A percentile compares a stretch with the other conserved stretches of the same genome.
Conservation (phyloP, 108 stramenopile species). For the Pseudonitzschia multiseries region DNA sequence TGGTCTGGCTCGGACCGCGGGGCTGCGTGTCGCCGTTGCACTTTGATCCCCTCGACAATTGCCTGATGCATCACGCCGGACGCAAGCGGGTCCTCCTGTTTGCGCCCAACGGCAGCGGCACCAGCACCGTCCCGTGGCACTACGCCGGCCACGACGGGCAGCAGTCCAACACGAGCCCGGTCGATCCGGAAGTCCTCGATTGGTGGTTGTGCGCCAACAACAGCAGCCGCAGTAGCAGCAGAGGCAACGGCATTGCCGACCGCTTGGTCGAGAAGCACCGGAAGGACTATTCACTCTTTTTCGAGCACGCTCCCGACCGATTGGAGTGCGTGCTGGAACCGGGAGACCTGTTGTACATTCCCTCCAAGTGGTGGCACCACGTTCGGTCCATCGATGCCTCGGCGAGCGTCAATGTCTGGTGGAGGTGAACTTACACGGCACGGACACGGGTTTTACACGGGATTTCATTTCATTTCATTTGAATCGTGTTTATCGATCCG, state of each 20-base stretch:
- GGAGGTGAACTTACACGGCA: too few species aligned
- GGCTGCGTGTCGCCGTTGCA: constrained; percentile 72
- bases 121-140: constrained; percentile 15
- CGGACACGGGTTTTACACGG: too few species aligned
- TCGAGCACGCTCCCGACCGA: constrained; percentile 33
- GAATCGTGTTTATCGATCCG: too few species aligned
- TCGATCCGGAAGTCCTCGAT: constrained; percentile 44
- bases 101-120: constrained; percentile 17
- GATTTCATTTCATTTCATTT: too few species aligned
- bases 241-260: background rate
- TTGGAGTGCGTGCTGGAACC: constrained; percentile 50
- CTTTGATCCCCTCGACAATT: constrained; percentile 82
- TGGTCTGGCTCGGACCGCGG: constrained; percentile 80
- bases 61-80: constrained; percentile 72
- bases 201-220: constrained; percentile 23
- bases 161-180: constrained; percentile 76
- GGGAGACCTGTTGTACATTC: constrained; percentile 74
- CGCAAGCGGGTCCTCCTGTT: constrained; percentile 61
- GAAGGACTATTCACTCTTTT: constrained; percentile 35
- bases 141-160: constrained; percentile 47
- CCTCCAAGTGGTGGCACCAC: constrained; percentile 79
- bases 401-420: constrained; percentile 78
- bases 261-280: constrained; percentile 10
- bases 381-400: constrained; percentile 60
- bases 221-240: background rate